A percentile compares a stretch with the other conserved stretches of the same genome.
These are phyloP conservation scores for Kluyveromyces sp. DNA, from an alignment of 1,139 yeast species.

Conservation along the genomic window DNA sequence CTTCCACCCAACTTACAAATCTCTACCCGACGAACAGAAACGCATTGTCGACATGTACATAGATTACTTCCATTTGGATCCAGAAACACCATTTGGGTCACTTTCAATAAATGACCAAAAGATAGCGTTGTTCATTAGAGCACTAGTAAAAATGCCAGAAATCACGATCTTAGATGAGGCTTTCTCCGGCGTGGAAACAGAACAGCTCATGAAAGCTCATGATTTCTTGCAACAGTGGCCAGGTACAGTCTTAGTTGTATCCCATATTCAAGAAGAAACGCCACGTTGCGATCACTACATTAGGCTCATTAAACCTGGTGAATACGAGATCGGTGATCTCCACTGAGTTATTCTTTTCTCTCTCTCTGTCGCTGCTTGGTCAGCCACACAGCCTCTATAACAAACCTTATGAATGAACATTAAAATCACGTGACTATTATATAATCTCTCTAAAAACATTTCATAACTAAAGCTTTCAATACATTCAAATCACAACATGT, in stretches of 20 bases:
- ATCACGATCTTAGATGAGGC: constrained; percentile 86
- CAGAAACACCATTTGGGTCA: constrained; percentile 37
- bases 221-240: constrained; percentile 51
- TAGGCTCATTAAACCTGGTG: constrained; percentile 33
- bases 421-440: no score
- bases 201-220: constrained; percentile 58
- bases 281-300: constrained; percentile 49
- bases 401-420: no score
- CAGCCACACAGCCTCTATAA: no score
- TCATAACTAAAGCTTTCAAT: no score
- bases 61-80: constrained; percentile 30
- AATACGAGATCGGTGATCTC: constrained; percentile 24
- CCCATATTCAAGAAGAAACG: constrained; percentile 61
- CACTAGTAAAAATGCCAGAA: constrained; percentile 68
- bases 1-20: constrained; percentile 34
- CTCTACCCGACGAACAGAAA: constrained; percentile 32
- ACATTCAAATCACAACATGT: no score
- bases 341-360: not conserved
- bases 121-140: constrained; percentile 63
- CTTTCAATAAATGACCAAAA: constrained; percentile 72
- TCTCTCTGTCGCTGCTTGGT: no score
- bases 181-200: constrained; percentile 80
- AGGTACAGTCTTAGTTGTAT: constrained; percentile 68
- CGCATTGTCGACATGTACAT: constrained; percentile 32
- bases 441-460: no score